phyloP scores from a whole-genome alignment of 805 yeast species.

The Yarrowia yakushimensis region DNA sequence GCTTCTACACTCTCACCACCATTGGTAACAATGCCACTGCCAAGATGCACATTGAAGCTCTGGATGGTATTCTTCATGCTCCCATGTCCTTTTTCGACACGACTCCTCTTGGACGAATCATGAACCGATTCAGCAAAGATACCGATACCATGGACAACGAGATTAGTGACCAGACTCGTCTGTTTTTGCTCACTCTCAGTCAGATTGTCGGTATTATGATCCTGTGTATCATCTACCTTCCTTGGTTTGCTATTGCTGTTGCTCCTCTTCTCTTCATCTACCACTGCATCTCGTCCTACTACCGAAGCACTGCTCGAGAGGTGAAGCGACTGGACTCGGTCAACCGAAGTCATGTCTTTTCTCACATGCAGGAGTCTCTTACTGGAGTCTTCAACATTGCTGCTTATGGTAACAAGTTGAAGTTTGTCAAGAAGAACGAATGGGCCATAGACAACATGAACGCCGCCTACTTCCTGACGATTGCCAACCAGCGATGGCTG shows the following conservation, averaged over 20 bases:
- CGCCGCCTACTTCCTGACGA: constrained; percentile 58
- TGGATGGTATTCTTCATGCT: constrained; percentile 54
- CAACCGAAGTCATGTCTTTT: constrained; percentile 63
- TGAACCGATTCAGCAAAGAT: constrained; percentile 78
- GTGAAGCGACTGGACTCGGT: constrained; percentile 69
- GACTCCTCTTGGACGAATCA: constrained; percentile 75
- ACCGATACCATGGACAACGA: constrained; percentile 71
- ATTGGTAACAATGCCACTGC: constrained; percentile 53
- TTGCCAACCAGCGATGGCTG: constrained; percentile 71
- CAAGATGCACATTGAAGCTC: constrained; percentile 54
- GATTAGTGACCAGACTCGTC: constrained; percentile 55
- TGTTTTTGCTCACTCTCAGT: constrained; percentile 50
- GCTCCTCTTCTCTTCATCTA: constrained; percentile 50
- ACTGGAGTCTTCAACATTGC: constrained; percentile 63
- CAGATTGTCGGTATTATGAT: constrained; percentile 55
- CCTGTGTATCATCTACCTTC: constrained; percentile 59
- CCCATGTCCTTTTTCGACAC: constrained; percentile 76
- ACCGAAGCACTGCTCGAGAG: constrained; percentile 69
- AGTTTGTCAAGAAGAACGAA: constrained; percentile 49
- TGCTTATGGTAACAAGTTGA: constrained; percentile 46
- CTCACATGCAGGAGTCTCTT: constrained; percentile 65
- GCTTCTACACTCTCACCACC: constrained; percentile 40
- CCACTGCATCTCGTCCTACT: constrained; percentile 47
- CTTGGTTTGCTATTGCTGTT: constrained; percentile 61
- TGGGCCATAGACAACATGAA: constrained; percentile 54